A percentile compares a stretch with the other conserved stretches of the same genome.
These are phyloP conservation scores for Candida khao-thaluensis DNA, from an alignment of 805 yeast species.

Conservation along the genomic window DNA sequence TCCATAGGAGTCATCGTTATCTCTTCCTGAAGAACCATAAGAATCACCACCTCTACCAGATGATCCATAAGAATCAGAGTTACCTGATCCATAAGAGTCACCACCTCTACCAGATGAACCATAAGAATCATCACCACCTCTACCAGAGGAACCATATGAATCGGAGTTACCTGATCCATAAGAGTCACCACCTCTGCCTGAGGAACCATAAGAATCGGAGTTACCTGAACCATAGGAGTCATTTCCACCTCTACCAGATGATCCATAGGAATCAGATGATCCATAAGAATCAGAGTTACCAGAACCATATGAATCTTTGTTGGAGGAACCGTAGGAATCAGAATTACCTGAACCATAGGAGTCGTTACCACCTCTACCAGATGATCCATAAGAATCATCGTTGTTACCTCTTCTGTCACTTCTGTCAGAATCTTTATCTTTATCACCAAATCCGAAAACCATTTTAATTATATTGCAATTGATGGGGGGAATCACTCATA, in stretches of 20 bases:
- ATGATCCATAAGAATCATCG: slow-evolving; percentile 17
- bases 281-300: slow-evolving; percentile 15
- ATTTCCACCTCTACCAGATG: slow-evolving; percentile 19
- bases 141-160: slow-evolving; percentile 22
- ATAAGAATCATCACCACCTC: slow-evolving; percentile 15
- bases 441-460: slow-evolving; percentile 37
- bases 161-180: slow-evolving; percentile 17
- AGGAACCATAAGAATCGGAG: slow-evolving; percentile 22
- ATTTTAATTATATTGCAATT: slow-evolving; percentile 15
- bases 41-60: slow-evolving; percentile 10
- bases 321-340: slow-evolving; percentile 21
- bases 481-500: background rate
- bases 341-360: slow-evolving; percentile 20
- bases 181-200: slow-evolving; percentile 11
- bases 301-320: slow-evolving; percentile 13
- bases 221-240: slow-evolving; percentile 14
- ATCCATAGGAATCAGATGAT: slow-evolving; percentile 13
- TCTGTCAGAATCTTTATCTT: slow-evolving; percentile 12
- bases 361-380: slow-evolving; percentile 10
- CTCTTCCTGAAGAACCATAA: slow-evolving; percentile 13
- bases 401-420: slow-evolving; percentile 3
- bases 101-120: slow-evolving; percentile 15
- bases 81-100: slow-evolving; percentile 14
- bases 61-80: slow-evolving; percentile 21
- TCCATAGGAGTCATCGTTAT: slow-evolving; percentile 12